phyloP scores from a whole-genome alignment of 2,329 filamentous ascomycete species.

The Scedosporium aurantiacum region DNA sequence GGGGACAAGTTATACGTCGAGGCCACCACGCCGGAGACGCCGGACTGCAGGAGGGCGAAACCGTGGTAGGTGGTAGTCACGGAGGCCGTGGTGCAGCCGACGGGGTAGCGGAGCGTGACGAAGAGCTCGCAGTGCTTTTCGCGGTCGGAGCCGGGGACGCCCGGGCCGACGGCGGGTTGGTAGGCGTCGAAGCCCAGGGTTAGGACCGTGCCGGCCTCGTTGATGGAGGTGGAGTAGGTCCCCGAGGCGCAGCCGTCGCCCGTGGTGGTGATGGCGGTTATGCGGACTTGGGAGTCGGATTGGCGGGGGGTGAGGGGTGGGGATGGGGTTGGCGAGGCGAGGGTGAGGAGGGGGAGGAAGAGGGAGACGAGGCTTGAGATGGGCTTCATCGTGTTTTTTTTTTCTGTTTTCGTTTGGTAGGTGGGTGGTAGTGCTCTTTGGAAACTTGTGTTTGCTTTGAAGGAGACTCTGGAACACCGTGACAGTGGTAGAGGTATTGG shows the following conservation, averaged over 20 bases:
- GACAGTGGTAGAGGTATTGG: no score
- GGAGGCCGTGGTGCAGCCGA: constrained; percentile 4
- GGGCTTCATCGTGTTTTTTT: not conserved
- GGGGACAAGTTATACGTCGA: not conserved
- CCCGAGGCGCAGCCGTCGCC: constrained; percentile 5
- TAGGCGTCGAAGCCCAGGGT: constrained; percentile 6
- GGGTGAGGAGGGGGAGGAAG: constrained; percentile 2
- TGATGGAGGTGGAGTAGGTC: not conserved
- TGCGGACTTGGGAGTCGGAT: not conserved
- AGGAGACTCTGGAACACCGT: no score
- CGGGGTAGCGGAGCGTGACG: constrained; percentile 2
- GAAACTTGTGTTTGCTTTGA: not conserved
- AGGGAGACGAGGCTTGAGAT: not conserved
- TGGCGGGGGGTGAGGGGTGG: constrained; percentile 4
- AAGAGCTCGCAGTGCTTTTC: constrained; percentile 7
- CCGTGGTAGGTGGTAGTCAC: constrained; percentile 3
- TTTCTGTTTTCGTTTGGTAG: not conserved
- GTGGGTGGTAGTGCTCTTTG: not conserved
- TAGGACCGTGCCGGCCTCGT: not conserved
- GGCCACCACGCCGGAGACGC: not conserved
- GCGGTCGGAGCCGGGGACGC: not conserved
- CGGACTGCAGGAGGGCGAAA: not conserved
- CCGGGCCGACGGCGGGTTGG: constrained; percentile 3
- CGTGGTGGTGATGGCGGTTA: constrained; percentile 1
- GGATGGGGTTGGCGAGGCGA: not conserved